A percentile compares a stretch with the other conserved stretches of the same genome.
phyloP scores from a whole-genome alignment of 2,329 filamentous ascomycete genomes.

The Cladosporium halotolerans region DNA sequence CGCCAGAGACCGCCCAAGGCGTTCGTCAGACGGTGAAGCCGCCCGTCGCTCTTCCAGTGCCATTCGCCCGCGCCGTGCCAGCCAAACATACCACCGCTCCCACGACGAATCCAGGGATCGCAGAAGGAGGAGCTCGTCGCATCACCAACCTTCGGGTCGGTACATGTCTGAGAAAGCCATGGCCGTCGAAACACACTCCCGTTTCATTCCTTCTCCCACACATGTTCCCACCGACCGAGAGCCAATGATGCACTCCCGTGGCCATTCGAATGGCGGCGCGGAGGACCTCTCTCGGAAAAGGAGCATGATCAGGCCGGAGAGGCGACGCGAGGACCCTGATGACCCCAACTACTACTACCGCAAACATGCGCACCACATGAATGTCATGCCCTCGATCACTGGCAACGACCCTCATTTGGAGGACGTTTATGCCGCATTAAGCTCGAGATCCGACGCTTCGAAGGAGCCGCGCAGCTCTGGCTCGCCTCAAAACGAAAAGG shows the following conservation, averaged over 20 bases:
- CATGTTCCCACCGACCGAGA: slow-evolving; percentile 44
- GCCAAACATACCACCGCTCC: slow-evolving; percentile 9
- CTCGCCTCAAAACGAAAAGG: slow-evolving; percentile 32
- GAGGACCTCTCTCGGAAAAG: slow-evolving; percentile 64
- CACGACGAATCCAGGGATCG: slow-evolving; percentile 9
- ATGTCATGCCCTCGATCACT: slow-evolving; percentile 80
- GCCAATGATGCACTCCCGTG: slow-evolving; percentile 34
- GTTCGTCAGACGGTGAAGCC: slow-evolving; percentile 65
- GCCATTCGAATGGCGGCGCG: slow-evolving; percentile 20
- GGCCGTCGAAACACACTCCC: slow-evolving; percentile 32
- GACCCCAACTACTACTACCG: slow-evolving; percentile 96
- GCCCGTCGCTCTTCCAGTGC: slow-evolving; percentile 16
- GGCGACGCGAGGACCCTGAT: slow-evolving; percentile 74
- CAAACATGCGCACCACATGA: slow-evolving; percentile 90
- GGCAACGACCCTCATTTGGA: slow-evolving; percentile 86
- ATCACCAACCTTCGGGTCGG: slow-evolving; percentile 1
- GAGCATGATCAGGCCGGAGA: slow-evolving; percentile 83
- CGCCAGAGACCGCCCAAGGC: slow-evolving; percentile 51
- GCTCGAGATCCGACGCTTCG: slow-evolving; percentile 53
- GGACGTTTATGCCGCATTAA: slow-evolving; percentile 46
- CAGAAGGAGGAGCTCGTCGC: slow-evolving; percentile 21
- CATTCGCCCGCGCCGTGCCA: slow-evolving; percentile 17
- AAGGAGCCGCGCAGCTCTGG: slow-evolving; percentile 24
- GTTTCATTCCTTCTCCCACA: not conserved
- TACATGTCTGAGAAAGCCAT: slow-evolving; percentile 14